Base-by-base conservation (phyloP, 2,329 filamentous ascomycete genomes). In the Fusarium goolgardi region DNA sequence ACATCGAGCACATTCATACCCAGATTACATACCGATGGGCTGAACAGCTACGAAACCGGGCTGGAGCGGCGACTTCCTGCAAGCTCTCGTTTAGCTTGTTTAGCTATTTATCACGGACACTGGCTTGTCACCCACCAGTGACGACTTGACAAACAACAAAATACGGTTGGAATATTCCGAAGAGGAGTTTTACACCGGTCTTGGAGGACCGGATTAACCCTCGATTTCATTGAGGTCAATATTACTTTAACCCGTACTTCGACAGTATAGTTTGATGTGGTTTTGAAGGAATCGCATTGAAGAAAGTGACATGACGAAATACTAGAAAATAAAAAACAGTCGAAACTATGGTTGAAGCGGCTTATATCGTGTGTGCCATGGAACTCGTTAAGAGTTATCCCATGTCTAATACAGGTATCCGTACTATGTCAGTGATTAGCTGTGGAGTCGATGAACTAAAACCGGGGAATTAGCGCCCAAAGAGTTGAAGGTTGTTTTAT, bases 151-250 rank as follows among this genome's bases (percentile, higher is more conserved):
- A 43, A 27, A 51, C 8, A 32, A 27, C 21, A 21, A 25, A 59
- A 35, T 18, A 51, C 18, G 23, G 35, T 29, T 16, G 23, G 29
- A 21, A 43, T 12, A 34, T 47, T 40, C 34, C 29, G 23, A 31
- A 57, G 34, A 54, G 59, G 57, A 40, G 23, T 12, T 15, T 15
- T 13, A 16, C 10, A 23, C 8, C 15, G n/a, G 21, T 2, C 23
- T 29, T 20, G 20, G 23, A 52, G 18, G 21, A n/a, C 32, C 27
- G 46, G 32, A 44, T 50, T 32, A 34, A 20, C 6, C 31, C 31
- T 54, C 29, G 18, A 40, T 45, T 34, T 44, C 49, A 53, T 58
- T 44, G 52, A 43, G 55, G 67, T 39, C 52, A 65, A 47, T 39
- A 40, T 63, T 58, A 37, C 32, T 60, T 59, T 55, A 39, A 41